Base-by-base conservation (phyloP, 2,329 filamentous ascomycete genomes). In the Cryphonectria radicalis region DNA sequence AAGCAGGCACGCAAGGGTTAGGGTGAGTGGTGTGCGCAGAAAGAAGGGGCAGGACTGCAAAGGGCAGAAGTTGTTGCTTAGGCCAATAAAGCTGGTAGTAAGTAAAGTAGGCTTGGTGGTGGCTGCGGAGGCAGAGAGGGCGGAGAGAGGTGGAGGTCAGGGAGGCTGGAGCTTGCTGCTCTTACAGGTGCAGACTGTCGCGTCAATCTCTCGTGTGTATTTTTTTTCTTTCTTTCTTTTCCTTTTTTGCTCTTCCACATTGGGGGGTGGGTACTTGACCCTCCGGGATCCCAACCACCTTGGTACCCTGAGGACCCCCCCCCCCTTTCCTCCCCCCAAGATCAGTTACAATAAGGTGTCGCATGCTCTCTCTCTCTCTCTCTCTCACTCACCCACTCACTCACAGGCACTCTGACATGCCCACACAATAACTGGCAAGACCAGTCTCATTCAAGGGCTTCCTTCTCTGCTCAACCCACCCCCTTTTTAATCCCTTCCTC, bases 231-330 rank as follows among this genome's bases (percentile, higher is more conserved):
- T 7, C 22, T 17, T 63, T 22, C 11, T 25, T 64, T 22, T 63
- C 42, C 40, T 64, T 64, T 13, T 22, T n/a, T 13, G 7, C 14
- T 19, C 40, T 64, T 14, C 17, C 25, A 53, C 2, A 35, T 13
- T 35, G 62, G 37, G 62, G 8, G 63, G 63, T 65, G 63, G 63
- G 28, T 40, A 65, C 63, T 28, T 53, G 63, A 22, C 63, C 42
- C 63, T 65, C 63, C 32, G n/a, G 59, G 62, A 14, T 46, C 65
- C 55, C 28, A 59, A 59, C 25, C 55, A 28, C 55, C 53, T 35
- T 42, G 32, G 40, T 14, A 37, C 50, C 28, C 32, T 66, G 64
- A 37, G 64, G 17, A 53, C 43, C 28, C 13, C n/a, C 64, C 57
- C 37, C 43, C 42, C 13, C 14, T 13, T 43, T 6, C 14, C 42